Evolutionary conservation across 2,329 filamentous ascomycete species (phyloP), one percentile per base, ranked within the genome.

Genomic region (Pseudovirgaria hyperparasitica): DNA sequence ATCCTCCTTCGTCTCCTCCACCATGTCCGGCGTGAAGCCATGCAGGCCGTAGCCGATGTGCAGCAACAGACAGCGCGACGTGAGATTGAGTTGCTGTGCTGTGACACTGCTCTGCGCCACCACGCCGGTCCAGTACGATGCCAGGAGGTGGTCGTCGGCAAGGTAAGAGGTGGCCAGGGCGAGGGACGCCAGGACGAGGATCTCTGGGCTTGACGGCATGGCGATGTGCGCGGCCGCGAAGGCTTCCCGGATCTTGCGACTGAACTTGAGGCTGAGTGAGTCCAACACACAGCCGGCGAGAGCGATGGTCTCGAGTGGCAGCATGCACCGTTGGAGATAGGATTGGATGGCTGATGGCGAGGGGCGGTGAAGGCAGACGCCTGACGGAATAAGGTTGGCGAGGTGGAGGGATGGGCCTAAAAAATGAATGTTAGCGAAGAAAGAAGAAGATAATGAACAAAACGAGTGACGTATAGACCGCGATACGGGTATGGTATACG

Each of bases 271-370:
- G 16, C 44, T 48, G 21, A 57, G 35, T 1, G 43, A 40, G 30
- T 55, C 50, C 10, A 57, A 42, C 23, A 57, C 41, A 26, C 53
- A 57, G 2, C 46, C 51, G 9, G 50, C 42, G 33, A 54, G 53
- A 16, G 48, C 53, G 24, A 56, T 32, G 12, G 50, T 43, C 26
- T 54, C 48, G 22, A 46, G 36, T 3, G 52, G 43, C 24, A 55
- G 41, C 5, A 38, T 33, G 16, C 50, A 44, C 23, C 50, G 41
- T 15, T 36, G 35, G 25, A 57, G 38, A 26, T 48, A 50, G 4
- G 36, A 37, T 14, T 39, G 23, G 27, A 55, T 45, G 20, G 35
- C 31, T 4, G 42, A 28, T 16, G 39, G 32, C 22, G 42, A 45
- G 15, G 48, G 41, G 5, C 42, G 42, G 19, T 36, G 40, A 14